A percentile compares a stretch with the other conserved stretches of the same genome.
phyloP scores from a whole-genome alignment of 495 filamentous ascomycete genomes.

The Penicillium waksmanii region DNA sequence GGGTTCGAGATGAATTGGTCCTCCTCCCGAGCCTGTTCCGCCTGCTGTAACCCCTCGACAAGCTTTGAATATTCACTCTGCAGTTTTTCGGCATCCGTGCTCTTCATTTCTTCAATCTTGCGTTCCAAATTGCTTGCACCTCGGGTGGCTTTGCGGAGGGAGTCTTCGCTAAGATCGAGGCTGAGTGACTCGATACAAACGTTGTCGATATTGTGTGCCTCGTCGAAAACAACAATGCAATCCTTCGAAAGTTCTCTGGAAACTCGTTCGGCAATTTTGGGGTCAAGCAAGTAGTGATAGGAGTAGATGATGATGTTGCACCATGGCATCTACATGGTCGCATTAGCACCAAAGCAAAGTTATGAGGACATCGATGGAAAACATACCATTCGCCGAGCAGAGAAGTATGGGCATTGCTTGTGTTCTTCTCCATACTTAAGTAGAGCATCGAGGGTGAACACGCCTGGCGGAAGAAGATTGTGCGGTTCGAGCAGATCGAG shows the following conservation, averaged over 20 bases:
- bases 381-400: slow-evolving; percentile 83
- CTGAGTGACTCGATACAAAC: slow-evolving; percentile 98
- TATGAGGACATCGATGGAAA: background rate
- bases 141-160: slow-evolving; percentile 80
- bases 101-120: slow-evolving; percentile 90
- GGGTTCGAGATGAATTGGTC: slow-evolving; percentile 98
- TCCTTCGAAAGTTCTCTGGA: slow-evolving; percentile 97
- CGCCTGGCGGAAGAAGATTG: slow-evolving; percentile 88
- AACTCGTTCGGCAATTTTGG: slow-evolving; percentile 96
- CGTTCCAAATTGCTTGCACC: slow-evolving; percentile 89
- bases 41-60: slow-evolving; percentile 86
- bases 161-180: slow-evolving; percentile 95
- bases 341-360: slow-evolving; percentile 11
- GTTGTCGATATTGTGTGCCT: slow-evolving; percentile 99
- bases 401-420: slow-evolving; percentile 98
- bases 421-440: slow-evolving; percentile 88
- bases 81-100: slow-evolving; percentile 86
- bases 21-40: slow-evolving; percentile 86
- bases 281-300: slow-evolving; percentile 97
- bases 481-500: slow-evolving; percentile 93
- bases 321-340: slow-evolving; percentile 75
- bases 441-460: slow-evolving; percentile 93
- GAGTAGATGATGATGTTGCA: slow-evolving; percentile 99
- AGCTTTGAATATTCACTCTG: slow-evolving; percentile 95
- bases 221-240: slow-evolving; percentile 98